These are phyloP conservation scores for Magnusiomyces starmeri DNA, from an alignment of 1,139 yeast species.

Conservation along the genomic window DNA sequence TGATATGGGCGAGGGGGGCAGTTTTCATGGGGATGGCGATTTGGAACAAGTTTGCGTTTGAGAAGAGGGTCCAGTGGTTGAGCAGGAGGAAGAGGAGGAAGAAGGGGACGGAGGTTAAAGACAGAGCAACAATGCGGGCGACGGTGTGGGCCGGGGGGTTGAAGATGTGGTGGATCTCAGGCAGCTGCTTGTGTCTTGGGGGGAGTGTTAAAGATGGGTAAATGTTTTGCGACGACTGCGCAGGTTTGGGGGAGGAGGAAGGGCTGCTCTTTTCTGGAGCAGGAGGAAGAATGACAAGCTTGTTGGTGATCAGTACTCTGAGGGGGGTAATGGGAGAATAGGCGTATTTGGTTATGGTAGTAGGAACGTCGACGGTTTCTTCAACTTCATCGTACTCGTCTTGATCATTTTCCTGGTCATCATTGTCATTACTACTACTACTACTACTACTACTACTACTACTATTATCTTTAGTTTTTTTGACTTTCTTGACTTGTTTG, in stretches of 20 bases:
- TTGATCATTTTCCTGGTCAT: background rate
- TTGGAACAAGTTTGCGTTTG: constrained; percentile 21
- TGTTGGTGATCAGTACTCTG: background rate
- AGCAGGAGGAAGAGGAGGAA: constrained; percentile 24
- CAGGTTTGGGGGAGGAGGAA: background rate
- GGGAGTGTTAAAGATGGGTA: too few relatives aligned
- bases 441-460: too few relatives aligned
- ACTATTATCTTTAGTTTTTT: too few relatives aligned
- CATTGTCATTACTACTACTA: background rate
- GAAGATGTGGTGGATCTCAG: constrained; percentile 69
- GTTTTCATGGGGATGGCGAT: constrained; percentile 24
- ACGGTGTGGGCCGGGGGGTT: constrained; percentile 50
- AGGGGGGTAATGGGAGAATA: background rate
- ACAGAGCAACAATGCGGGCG: constrained; percentile 47
- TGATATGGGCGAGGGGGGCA: constrained; percentile 36
- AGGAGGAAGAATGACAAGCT: background rate
- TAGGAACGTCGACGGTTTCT: background rate
- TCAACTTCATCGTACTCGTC: constrained; percentile 5
- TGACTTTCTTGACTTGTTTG: constrained; percentile 2
- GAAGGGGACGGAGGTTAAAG: constrained; percentile 38
- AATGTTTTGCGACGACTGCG: background rate
- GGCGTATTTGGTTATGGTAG: background rate
- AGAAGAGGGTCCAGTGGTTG: constrained; percentile 21
- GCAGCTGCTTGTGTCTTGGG: constrained; percentile 38
- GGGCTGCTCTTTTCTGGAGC: background rate